These are phyloP conservation scores for Murraya koenigii DNA, from an alignment of 345 rosid species.

Conservation along the genomic window DNA sequence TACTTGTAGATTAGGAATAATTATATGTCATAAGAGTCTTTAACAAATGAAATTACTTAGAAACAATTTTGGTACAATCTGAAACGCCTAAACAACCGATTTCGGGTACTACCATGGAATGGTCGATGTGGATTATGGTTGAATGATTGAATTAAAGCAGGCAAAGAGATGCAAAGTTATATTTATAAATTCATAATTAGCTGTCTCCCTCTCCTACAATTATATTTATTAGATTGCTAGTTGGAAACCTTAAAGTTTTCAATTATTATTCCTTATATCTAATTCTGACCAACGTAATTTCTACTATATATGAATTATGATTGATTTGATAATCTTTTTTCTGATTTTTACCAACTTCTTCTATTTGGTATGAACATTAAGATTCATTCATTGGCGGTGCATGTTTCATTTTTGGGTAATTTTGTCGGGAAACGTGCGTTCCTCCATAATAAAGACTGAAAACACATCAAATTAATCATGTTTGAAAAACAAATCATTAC, in stretches of 20 bases:
- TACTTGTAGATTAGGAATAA: not conserved
- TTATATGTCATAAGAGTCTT: not conserved
- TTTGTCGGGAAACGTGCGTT: no score
- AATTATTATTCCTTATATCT: not conserved
- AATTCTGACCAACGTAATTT: not conserved
- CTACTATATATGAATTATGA: not conserved
- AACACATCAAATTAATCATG: no score
- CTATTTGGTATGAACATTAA: no score
- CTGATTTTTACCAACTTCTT: no score
- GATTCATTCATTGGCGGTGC: no score
- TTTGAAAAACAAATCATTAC: no score
- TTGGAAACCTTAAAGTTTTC: not conserved
- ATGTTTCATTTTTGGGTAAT: no score
- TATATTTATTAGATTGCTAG: no score
- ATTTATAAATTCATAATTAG: not conserved
- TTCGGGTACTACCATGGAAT: not conserved
- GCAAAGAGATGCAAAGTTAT: not conserved
- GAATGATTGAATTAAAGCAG: conserved; percentile 10
- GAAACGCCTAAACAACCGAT: no score
- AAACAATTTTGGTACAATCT: not conserved
- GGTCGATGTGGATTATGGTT: not conserved
- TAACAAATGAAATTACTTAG: not conserved
- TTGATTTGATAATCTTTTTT: not conserved
- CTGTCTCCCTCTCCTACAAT: not conserved
- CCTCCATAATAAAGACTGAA: no score